Conservation (phyloP, 805 yeast species). For the Maudiozyma saulgeensis region DNA sequence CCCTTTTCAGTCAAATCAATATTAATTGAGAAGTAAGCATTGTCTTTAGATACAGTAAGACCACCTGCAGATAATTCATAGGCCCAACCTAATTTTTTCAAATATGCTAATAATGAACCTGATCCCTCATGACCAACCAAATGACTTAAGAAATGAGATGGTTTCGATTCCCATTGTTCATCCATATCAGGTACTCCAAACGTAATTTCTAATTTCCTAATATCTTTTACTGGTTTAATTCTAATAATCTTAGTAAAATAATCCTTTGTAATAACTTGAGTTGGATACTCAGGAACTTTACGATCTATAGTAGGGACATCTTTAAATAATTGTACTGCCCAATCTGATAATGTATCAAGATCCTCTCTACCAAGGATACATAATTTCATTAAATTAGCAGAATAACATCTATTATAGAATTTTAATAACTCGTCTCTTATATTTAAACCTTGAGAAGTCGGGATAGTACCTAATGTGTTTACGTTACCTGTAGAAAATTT, state of each 20-base stretch:
- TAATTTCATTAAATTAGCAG: slow-evolving; percentile 82
- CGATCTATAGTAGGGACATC: slow-evolving; percentile 33
- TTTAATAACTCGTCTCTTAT: slow-evolving; percentile 74
- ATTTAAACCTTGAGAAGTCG: slow-evolving; percentile 50
- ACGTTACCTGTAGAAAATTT: slow-evolving; percentile 88
- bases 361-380: slow-evolving; percentile 77
- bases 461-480: slow-evolving; percentile 60
- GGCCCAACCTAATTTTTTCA: slow-evolving; percentile 73
- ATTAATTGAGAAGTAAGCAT: slow-evolving; percentile 56
- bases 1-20: slow-evolving; percentile 74
- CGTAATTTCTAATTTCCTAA: slow-evolving; percentile 52
- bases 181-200: slow-evolving; percentile 76
- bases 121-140: slow-evolving; percentile 86
- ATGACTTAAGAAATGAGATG: slow-evolving; percentile 66
- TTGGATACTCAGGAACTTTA: slow-evolving; percentile 25
- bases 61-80: slow-evolving; percentile 68
- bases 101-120: slow-evolving; percentile 66
- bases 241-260: slow-evolving; percentile 46
- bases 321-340: slow-evolving; percentile 62
- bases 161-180: slow-evolving; percentile 55
- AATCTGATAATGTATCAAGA: slow-evolving; percentile 56
- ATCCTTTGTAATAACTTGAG: slow-evolving; percentile 39
- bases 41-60: slow-evolving; percentile 54
- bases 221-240: slow-evolving; percentile 79
- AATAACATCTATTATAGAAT: slow-evolving; percentile 63